These are phyloP conservation scores for Staphylotrichum tortipilum DNA, from an alignment of 495 filamentous ascomycete genomes.

Conservation along the genomic window DNA sequence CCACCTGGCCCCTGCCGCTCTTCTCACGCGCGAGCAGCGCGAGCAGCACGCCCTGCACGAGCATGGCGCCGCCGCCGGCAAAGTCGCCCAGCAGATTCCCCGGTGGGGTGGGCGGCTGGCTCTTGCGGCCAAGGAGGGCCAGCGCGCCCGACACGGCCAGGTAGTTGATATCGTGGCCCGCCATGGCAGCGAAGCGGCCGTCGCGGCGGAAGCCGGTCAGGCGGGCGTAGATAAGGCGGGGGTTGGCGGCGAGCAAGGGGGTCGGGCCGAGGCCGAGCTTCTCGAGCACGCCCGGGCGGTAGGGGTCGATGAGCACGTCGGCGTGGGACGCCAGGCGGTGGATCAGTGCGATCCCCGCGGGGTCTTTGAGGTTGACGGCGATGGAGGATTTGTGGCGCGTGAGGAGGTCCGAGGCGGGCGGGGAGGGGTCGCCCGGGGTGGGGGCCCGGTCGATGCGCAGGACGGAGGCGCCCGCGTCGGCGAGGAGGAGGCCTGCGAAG, in stretches of 20 bases:
- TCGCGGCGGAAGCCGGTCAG: constrained; percentile 85
- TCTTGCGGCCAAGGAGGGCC: constrained; percentile 59
- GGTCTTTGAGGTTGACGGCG: constrained; percentile 64
- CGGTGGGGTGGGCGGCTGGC: constrained; percentile 65
- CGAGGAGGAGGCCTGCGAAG: constrained; percentile 79
- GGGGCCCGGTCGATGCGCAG: constrained; percentile 71
- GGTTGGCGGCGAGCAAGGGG: constrained; percentile 52
- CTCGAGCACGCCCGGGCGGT: constrained; percentile 83
- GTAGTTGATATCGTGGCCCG: constrained; percentile 98
- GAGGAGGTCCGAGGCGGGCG: constrained; percentile 56
- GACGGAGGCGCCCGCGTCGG: constrained; percentile 80
- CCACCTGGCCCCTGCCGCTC: constrained; percentile 70
- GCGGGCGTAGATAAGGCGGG: constrained; percentile 70
- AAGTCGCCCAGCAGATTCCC: constrained; percentile 85
- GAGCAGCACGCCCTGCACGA: constrained; percentile 61
- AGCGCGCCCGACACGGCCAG: constrained; percentile 79
- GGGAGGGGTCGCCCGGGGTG: constrained; percentile 16
- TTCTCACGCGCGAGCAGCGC: constrained; percentile 48
- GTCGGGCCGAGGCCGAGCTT: constrained; percentile 63
- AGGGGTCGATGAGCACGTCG: constrained; percentile 87
- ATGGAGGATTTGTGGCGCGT: constrained; percentile 73
- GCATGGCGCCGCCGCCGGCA: constrained; percentile 76
- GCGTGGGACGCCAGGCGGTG: constrained; percentile 51
- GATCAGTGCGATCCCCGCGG: constrained; percentile 52
- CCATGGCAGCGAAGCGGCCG: constrained; percentile 77